Conservation (phyloP, 208 protist genomes). For the Trypanosoma caninum region DNA sequence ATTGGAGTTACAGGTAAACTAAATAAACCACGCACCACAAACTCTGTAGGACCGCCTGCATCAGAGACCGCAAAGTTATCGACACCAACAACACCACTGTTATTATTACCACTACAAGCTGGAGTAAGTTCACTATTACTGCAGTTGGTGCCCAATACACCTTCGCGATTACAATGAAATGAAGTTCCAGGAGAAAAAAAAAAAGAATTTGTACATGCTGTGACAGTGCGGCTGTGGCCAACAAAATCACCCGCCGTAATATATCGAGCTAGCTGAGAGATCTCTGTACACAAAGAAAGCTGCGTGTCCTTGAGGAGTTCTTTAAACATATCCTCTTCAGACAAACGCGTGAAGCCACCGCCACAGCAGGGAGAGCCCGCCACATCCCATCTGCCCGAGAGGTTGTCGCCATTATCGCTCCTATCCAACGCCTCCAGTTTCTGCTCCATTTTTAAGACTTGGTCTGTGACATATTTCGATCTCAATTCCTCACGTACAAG, state of each 20-base stretch:
- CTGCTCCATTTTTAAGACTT: conserved; percentile 48
- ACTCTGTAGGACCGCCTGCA: neutral
- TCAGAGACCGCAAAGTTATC: neutral
- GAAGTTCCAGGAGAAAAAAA: neutral
- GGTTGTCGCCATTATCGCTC: conserved; percentile 20
- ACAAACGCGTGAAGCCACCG: neutral
- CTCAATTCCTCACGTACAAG: conserved; percentile 72
- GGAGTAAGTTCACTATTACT: neutral
- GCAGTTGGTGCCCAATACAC: neutral
- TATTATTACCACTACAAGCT: neutral
- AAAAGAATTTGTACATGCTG: neutral
- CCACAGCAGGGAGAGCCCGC: neutral
- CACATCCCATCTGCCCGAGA: neutral
- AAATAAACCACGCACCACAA: conserved; percentile 11
- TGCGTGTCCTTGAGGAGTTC: conserved; percentile 8
- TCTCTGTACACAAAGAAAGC: conserved; percentile 18
- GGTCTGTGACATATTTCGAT: conserved; percentile 45
- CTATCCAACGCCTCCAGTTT: conserved; percentile 35
- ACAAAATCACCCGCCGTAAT: neutral
- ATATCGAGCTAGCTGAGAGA: conserved; percentile 1
- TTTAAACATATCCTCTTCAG: conserved; percentile 2
- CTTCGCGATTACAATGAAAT: neutral
- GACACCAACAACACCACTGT: neutral
- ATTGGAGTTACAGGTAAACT: conserved; percentile 5
- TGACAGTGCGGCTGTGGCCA: neutral